Conservation (phyloP, 2,329 filamentous ascomycete genomes). For the Epichloe elymi region DNA sequence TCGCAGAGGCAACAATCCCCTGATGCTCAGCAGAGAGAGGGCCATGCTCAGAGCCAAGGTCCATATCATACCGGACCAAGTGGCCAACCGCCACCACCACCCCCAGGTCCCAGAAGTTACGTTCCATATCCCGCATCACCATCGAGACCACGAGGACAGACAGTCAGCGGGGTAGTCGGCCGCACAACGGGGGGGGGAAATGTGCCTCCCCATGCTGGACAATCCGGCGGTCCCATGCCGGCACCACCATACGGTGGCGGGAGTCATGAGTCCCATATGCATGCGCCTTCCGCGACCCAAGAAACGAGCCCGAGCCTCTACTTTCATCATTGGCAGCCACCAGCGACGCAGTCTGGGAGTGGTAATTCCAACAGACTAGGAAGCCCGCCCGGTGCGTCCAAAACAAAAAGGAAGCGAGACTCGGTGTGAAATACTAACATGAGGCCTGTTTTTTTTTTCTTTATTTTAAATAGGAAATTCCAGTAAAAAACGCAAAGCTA, state of each 20-base stretch:
- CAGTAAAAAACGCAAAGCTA: conserved; percentile 69
- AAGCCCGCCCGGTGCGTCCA: conserved; percentile 63
- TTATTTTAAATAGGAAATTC: conserved; percentile 46
- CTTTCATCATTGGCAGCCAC: conserved; percentile 89
- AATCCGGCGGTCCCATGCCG: conserved; percentile 3
- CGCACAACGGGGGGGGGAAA: conserved; percentile 31
- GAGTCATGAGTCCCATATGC: conserved; percentile 32
- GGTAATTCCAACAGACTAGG: conserved; percentile 51
- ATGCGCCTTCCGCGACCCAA: conserved; percentile 42
- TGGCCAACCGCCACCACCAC: conserved; percentile 12
- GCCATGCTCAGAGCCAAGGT: conserved; percentile 25
- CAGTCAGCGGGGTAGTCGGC: conserved; percentile 27
- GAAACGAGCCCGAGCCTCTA: conserved; percentile 65
- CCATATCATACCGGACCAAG: conserved; percentile 26
- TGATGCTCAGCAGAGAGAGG: conserved; percentile 37
- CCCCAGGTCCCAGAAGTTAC: conserved; percentile 27
- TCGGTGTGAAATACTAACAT: conserved; percentile 26
- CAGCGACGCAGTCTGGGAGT: conserved; percentile 45
- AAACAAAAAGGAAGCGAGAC: conserved; percentile 34
- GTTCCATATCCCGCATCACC: conserved; percentile 36
- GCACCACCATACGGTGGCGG: conserved; percentile 23
- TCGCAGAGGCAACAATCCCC: conserved; percentile 38
- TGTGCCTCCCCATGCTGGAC: conserved; percentile 19
- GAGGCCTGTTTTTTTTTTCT: conserved; percentile 14
- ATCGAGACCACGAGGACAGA: conserved; percentile 36